Base-by-base conservation (phyloP, 306 rosid genomes). In the Crataegus laevigata region DNA sequence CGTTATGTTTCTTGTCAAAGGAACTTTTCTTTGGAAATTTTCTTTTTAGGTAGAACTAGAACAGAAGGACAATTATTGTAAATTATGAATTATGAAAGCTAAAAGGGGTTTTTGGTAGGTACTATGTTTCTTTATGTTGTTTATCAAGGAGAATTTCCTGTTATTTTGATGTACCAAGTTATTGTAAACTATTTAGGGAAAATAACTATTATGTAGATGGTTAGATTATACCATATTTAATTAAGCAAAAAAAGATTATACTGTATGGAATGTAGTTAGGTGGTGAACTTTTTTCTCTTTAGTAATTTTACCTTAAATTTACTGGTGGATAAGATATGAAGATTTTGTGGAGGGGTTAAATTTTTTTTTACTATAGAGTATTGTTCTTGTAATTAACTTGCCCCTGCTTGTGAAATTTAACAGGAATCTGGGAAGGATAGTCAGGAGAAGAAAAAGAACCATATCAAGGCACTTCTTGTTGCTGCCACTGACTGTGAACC, bases 371-470 rank as follows among this genome's bases (percentile, higher is more conserved):
- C 34, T 22, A 18, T 24, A 9, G 4, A 6, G 12, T 59, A 25
- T 43, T 71, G 12, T 51, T 65, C 65, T 66, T 36, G 25, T 64
- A 71, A 55, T 50, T 45, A 18, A 34, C 69, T 52, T 73, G 5
- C 58, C 71, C 34, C 59, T 58, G 52, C 42, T 67, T 47, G 69
- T 72, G 69, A 81, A 87, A 72, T 14, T 78, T 66, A 52, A 6
- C 79, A 92, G 99, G 99, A 92, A 89, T 87, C 97, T 84, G 97
- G 99, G 71, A 92, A 88, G 85, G 96, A 90, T 68, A 92, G 99
- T 82, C 97, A 86, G 79, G 96, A 94, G 84, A 94, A 89, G 88
- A 89, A 94, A 88, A 94, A 89, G 81, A 89, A 88, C 83, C 96
- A 80, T 77, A 89, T 94, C 71, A 89, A 90, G 90, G 84, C 90